Evolutionary conservation across 2,329 filamentous ascomycete species (phyloP).

Genomic region (Clonostachys chloroleuca): DNA sequence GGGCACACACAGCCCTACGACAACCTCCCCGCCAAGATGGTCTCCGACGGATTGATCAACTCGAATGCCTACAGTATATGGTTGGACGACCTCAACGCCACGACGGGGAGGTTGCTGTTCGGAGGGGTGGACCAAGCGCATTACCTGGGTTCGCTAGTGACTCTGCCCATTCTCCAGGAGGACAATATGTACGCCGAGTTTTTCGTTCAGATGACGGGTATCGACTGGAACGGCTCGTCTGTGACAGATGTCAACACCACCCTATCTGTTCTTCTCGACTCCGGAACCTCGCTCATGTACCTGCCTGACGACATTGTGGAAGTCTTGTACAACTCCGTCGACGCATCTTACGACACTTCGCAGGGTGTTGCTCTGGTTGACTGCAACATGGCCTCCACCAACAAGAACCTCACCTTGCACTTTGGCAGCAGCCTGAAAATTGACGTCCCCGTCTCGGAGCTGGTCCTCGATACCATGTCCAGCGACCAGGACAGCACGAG

Average conservation of each 20-base stretch:
- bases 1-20: conserved; percentile 51
- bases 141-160: conserved; percentile 58
- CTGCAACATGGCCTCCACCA: conserved; percentile 41
- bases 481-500: background rate
- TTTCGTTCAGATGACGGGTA: conserved; percentile 61
- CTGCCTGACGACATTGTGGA: conserved; percentile 52
- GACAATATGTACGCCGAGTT: conserved; percentile 49
- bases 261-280: conserved; percentile 65
- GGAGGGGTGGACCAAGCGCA: conserved; percentile 68
- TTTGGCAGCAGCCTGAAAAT: conserved; percentile 49
- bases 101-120: conserved; percentile 65
- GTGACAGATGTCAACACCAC: conserved; percentile 41
- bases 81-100: conserved; percentile 67
- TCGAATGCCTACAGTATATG: conserved; percentile 71
- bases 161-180: conserved; percentile 61
- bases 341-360: conserved; percentile 50
- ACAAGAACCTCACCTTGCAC: conserved; percentile 39
- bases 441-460: conserved; percentile 51
- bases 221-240: conserved; percentile 37
- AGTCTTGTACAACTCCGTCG: conserved; percentile 52
- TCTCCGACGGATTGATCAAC: conserved; percentile 53
- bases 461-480: conserved; percentile 47
- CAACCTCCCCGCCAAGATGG: conserved; percentile 66
- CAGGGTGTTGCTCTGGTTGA: conserved; percentile 57
- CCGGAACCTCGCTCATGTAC: conserved; percentile 64